phyloP scores from a whole-genome alignment of 805 yeast species.

The Blastobotrys attinorum region DNA sequence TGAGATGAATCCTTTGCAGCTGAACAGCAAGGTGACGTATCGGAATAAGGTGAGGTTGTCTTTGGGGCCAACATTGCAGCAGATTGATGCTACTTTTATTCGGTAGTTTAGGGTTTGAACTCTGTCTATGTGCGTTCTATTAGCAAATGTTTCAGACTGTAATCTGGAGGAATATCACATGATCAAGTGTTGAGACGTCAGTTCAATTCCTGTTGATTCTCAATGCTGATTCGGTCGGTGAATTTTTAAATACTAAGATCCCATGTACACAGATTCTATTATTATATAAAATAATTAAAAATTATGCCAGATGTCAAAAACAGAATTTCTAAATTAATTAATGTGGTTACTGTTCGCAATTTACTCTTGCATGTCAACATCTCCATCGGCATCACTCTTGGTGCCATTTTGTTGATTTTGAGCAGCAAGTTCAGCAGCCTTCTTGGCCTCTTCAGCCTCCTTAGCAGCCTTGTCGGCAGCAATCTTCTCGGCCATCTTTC shows the following conservation, averaged over 20 bases:
- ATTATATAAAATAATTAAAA: too few species aligned
- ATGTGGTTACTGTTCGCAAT: too few species aligned
- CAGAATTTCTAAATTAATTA: too few species aligned
- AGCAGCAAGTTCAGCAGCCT: slow-evolving; percentile 11
- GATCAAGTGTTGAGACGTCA: too few species aligned
- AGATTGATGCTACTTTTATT: slow-evolving; percentile 83
- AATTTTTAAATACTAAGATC: neutral
- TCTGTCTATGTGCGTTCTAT: too few species aligned
- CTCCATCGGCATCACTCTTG: slow-evolving; percentile 9
- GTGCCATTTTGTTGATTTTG: slow-evolving; percentile 5
- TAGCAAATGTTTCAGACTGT: too few species aligned
- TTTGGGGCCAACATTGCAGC: slow-evolving; percentile 61
- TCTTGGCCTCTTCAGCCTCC: slow-evolving; percentile 29
- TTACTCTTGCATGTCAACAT: neutral
- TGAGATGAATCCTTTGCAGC: slow-evolving; percentile 87
- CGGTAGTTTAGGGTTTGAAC: slow-evolving; percentile 2
- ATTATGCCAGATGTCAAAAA: too few species aligned
- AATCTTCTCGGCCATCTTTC: slow-evolving; percentile 73
- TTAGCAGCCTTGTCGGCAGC: slow-evolving; percentile 68
- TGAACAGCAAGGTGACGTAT: slow-evolving; percentile 66
- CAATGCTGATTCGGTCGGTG: too few species aligned
- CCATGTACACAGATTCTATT: too few species aligned
- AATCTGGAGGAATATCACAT: too few species aligned
- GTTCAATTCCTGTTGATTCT: too few species aligned
- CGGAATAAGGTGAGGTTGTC: slow-evolving; percentile 72